Conservation (phyloP, 163 green algal species). For the Coccomyxa subellipsoidea region DNA sequence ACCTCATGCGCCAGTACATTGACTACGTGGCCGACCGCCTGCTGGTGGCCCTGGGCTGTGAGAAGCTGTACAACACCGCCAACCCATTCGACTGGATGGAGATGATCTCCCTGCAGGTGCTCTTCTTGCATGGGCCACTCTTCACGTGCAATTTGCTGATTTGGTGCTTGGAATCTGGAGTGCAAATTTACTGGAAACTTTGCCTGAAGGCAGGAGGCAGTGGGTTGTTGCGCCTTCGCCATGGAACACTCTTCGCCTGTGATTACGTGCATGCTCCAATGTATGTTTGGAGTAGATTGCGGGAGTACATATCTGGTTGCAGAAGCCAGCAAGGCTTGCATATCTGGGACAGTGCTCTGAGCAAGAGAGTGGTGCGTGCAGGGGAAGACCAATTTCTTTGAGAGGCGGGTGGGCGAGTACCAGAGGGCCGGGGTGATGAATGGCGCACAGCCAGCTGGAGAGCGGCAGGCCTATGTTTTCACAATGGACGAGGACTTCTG, state of each 20-base stretch:
- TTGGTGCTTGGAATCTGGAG: no score
- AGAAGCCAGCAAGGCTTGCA: no score
- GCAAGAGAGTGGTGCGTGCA: constrained; percentile 4
- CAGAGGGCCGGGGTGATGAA: constrained; percentile 78
- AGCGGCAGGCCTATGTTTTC: constrained; percentile 17
- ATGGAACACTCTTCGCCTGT: no score
- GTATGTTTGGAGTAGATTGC: no score
- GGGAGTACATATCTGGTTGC: no score
- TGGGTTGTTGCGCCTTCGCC: no score
- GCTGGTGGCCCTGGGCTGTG: constrained; percentile 59
- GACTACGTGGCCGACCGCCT: constrained; percentile 86
- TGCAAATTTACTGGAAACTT: no score
- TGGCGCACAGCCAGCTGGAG: background rate
- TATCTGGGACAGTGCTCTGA: no score
- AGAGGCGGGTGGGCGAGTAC: constrained; percentile 83
- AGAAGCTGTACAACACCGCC: constrained; percentile 58
- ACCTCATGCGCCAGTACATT: constrained; percentile 89
- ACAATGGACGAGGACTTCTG: constrained; percentile 19
- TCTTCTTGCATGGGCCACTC: background rate
- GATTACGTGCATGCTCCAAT: no score
- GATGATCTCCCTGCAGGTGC: constrained; percentile 68
- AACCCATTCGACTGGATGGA: constrained; percentile 93
- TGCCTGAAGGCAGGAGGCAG: no score
- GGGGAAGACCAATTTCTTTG: constrained; percentile 91
- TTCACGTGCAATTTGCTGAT: no score